Conservation (phyloP, 2,329 filamentous ascomycete genomes). For the Calonectria pteridis region DNA sequence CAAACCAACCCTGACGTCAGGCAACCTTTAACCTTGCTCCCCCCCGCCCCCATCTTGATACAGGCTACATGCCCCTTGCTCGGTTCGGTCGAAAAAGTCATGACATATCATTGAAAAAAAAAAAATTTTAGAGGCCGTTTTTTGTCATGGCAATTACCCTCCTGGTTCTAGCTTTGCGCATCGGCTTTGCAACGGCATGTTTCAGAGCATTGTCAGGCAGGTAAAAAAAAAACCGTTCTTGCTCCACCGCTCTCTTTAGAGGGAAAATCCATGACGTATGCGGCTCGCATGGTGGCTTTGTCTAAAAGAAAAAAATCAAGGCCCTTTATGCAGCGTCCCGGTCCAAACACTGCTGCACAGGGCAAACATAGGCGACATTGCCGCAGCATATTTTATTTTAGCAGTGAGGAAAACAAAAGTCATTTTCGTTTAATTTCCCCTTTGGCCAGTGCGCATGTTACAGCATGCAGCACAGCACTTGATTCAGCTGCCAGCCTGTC, state of each 20-base stretch:
- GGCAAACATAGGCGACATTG: neutral
- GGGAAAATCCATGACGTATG: slow-evolving; percentile 22
- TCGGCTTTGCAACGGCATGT: neutral
- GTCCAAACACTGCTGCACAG: neutral
- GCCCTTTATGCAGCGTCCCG: neutral
- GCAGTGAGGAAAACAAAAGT: neutral
- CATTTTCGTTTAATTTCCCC: neutral
- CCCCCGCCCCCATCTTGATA: neutral
- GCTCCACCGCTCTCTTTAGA: neutral
- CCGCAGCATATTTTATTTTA: neutral
- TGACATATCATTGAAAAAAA: neutral
- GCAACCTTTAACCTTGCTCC: neutral
- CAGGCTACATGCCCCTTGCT: neutral
- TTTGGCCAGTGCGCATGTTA: neutral
- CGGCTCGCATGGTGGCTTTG: slow-evolving; percentile 22
- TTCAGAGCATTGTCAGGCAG: neutral
- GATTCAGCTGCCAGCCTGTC: neutral
- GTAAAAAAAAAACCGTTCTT: neutral
- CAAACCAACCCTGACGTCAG: slow-evolving; percentile 21
- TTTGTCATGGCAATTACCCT: neutral
- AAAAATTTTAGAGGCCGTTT: neutral
- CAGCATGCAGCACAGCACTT: neutral
- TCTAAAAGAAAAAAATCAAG: slow-evolving; percentile 23
- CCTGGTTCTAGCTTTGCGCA: neutral
- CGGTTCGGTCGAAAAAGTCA: neutral